These are phyloP conservation scores for Schizochytrium sp. DNA, from an alignment of 108 stramenopile genomes.

Conservation along the genomic window DNA sequence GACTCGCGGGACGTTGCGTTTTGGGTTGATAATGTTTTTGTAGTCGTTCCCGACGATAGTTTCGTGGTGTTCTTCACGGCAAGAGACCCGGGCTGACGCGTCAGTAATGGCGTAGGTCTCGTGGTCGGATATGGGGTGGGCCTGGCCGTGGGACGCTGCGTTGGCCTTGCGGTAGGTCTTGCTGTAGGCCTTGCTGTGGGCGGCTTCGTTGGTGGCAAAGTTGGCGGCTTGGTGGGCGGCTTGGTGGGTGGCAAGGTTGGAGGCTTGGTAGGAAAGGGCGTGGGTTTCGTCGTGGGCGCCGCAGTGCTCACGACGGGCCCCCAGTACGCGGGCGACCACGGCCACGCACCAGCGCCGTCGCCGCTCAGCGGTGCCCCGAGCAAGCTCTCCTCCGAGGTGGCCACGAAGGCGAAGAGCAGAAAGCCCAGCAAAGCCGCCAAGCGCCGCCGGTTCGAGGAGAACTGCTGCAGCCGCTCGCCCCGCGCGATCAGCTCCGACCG, in stretches of 20 bases:
- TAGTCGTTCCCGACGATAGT: background rate
- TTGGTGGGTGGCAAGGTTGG: background rate
- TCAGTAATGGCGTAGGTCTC: background rate
- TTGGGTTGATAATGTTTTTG: too few relatives aligned
- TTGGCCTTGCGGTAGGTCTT: background rate
- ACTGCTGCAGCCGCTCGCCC: background rate
- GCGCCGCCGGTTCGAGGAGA: background rate
- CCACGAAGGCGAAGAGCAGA: background rate
- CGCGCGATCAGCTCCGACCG: background rate
- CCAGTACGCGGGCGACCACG: too few relatives aligned
- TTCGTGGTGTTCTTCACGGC: background rate
- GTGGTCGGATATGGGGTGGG: background rate
- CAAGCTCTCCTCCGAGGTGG: background rate
- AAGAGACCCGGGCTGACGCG: background rate
- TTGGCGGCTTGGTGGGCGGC: background rate
- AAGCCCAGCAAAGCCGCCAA: background rate
- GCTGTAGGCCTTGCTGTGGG: background rate
- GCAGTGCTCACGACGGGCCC: background rate
- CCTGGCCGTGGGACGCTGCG: background rate
- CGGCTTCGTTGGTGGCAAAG: too few relatives aligned
- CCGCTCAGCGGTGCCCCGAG: background rate
- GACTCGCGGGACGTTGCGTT: background rate
- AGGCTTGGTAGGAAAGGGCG: background rate
- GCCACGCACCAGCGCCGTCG: too few relatives aligned
- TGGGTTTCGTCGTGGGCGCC: background rate